Base-by-base conservation (phyloP, 208 protist species). In the Spironucleus salmonicida region DNA sequence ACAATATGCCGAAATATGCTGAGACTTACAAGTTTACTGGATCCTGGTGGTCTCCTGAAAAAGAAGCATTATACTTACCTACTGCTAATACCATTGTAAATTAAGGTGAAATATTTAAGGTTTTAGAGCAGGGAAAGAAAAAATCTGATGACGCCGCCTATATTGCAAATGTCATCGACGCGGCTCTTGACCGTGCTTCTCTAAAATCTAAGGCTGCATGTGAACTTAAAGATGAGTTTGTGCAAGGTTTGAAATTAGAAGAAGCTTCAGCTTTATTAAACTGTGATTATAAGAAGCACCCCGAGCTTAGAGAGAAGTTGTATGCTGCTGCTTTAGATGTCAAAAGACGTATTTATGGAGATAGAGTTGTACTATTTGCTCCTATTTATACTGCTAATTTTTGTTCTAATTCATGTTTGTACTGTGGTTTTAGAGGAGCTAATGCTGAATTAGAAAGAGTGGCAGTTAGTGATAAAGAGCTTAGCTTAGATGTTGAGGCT, bases 341-440 rank as follows among this genome's bases (percentile, higher is more conserved):
- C 71, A 76, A 76, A 29, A 32, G 64, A 2, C 4, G 45, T 4
- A 86, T 86, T 66, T 86, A 86, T 45, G 83, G 83, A 11, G 83
- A 86, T 29, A 38, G 83, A 15, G 85, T 86, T 62, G 83, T 86
- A 26, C 41, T 86, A 7, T 86, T 86, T 40, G 83, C 83, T n/a
- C 83, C 83, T 34, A 67, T 86, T 7, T 86, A 86, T 58, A 61
- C 82, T 27, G 77, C 82, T 35, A 86, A 86, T 77, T 82, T 81
- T 42, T 86, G 83, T 76, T 71, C 78, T 30, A 80, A 80, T 39
- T 76, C 74, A 26, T 86, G 83, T 76, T 74, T 66, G 58, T 86
- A 86, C 71, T 86, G 83, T 66, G 82, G 76, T 1, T 86, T 79
- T 61, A 62, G 80, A 23, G 74, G 68, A 45, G 76, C 67, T 19